These are phyloP conservation scores for Hanseniaspora guilliermondii DNA, from an alignment of 805 yeast genomes.

Conservation along the genomic window DNA sequence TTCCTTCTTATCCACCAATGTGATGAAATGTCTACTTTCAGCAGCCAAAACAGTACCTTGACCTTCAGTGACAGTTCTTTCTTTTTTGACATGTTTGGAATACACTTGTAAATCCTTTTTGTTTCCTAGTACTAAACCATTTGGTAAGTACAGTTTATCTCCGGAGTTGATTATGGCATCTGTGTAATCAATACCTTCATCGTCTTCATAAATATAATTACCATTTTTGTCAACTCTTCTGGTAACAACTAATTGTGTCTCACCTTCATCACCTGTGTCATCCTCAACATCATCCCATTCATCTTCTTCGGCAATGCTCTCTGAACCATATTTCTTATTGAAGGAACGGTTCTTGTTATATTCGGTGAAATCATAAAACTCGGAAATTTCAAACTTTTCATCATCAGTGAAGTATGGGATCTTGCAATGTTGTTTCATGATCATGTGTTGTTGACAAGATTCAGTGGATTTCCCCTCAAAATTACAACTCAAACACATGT, in stretches of 20 bases:
- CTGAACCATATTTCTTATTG: slow-evolving; percentile 22
- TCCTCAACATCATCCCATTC: slow-evolving; percentile 30
- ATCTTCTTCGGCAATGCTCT: slow-evolving; percentile 28
- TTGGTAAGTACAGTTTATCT: slow-evolving; percentile 63
- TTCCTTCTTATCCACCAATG: slow-evolving; percentile 34
- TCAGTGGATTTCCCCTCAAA: slow-evolving; percentile 77
- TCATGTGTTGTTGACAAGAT: slow-evolving; percentile 86
- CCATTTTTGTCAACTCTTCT: slow-evolving; percentile 13
- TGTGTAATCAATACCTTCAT: slow-evolving; percentile 17
- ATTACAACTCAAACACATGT: slow-evolving; percentile 70
- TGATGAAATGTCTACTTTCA: slow-evolving; percentile 46
- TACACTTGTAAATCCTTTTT: slow-evolving; percentile 60
- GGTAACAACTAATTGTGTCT: slow-evolving; percentile 6
- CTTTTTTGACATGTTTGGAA: slow-evolving; percentile 63
- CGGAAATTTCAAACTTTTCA: slow-evolving; percentile 77
- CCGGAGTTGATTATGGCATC: slow-evolving; percentile 45
- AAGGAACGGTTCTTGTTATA: slow-evolving; percentile 20
- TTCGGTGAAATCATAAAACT: slow-evolving; percentile 72
- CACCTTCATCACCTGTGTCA: slow-evolving; percentile 21
- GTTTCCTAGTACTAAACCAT: slow-evolving; percentile 78
- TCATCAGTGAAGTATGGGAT: slow-evolving; percentile 80
- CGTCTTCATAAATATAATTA: slow-evolving; percentile 10
- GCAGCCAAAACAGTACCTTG: slow-evolving; percentile 80
- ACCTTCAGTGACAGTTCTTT: slow-evolving; percentile 51
- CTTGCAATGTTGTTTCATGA: slow-evolving; percentile 70